Percentiles rank a stretch among this genome's conserved stretches.
These are phyloP conservation scores for Mortierella sp. DNA, from an alignment of 371 early-diverging fungal species.

Conservation along the genomic window DNA sequence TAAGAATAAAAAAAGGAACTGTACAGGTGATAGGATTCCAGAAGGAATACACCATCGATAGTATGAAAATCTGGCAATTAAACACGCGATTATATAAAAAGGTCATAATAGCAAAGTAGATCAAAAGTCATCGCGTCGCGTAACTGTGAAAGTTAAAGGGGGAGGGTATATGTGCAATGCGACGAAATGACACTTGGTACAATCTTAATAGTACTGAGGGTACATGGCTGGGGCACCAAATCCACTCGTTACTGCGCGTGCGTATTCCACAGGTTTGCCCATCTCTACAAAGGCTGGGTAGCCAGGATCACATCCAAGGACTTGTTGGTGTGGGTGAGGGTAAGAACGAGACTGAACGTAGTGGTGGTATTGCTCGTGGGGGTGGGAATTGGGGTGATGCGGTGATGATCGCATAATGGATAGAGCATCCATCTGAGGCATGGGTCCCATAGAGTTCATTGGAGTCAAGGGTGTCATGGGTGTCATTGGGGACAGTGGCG, in stretches of 20 bases:
- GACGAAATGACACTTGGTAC: not conserved
- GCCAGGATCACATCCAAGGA: slow-evolving; percentile 5
- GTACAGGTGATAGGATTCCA: not conserved
- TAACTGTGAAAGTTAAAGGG: not conserved
- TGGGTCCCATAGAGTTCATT: not conserved
- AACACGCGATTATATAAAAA: not conserved
- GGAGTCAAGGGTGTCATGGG: slow-evolving; percentile 15
- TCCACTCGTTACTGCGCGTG: not conserved
- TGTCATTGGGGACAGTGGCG: slow-evolving; percentile 28
- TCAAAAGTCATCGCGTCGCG: not conserved
- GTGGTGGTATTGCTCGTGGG: slow-evolving; percentile 6
- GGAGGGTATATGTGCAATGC: not conserved
- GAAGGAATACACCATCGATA: no score
- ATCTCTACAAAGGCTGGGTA: slow-evolving; percentile 13
- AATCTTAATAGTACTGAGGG: slow-evolving; percentile 22
- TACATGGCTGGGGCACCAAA: not conserved
- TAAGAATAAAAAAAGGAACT: not conserved
- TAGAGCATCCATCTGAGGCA: slow-evolving; percentile 18
- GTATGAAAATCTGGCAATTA: no score
- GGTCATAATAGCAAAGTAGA: not conserved
- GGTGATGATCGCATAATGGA: slow-evolving; percentile 8
- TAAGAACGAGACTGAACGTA: not conserved
- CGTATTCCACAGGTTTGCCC: slow-evolving; percentile 11
- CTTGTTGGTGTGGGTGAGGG: slow-evolving; percentile 1
- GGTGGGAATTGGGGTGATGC: not conserved